Conservation (phyloP, 129 eudicot genomes). For the Escallonia herrerae region DNA sequence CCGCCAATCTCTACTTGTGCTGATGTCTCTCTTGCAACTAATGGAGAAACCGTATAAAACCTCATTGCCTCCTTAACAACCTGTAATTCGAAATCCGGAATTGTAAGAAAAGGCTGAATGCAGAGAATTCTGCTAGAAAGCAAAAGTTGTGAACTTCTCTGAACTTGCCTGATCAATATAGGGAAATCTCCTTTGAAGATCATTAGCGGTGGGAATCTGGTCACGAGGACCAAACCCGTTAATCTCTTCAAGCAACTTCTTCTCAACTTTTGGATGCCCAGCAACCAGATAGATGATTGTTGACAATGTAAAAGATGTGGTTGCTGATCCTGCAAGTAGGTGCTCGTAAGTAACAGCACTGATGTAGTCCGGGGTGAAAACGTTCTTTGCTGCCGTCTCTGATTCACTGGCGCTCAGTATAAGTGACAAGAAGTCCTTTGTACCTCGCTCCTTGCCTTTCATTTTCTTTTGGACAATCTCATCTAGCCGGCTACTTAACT, state of each 20-base stretch:
- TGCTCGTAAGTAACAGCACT: slow-evolving; percentile 90
- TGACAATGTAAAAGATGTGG: slow-evolving; percentile 82
- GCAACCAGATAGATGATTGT: slow-evolving; percentile 60
- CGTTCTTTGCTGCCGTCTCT: slow-evolving; percentile 34
- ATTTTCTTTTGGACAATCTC: slow-evolving; percentile 54
- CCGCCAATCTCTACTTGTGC: slow-evolving; percentile 78
- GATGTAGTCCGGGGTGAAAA: slow-evolving; percentile 68
- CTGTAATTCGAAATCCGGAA: slow-evolving; percentile 25
- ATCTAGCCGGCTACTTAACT: slow-evolving; percentile 49
- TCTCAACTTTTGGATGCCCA: slow-evolving; percentile 77
- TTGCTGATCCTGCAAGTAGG: slow-evolving; percentile 87
- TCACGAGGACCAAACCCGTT: slow-evolving; percentile 67
- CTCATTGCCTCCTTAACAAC: slow-evolving; percentile 95
- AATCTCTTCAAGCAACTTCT: slow-evolving; percentile 70
- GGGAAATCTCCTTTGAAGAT: slow-evolving; percentile 75
- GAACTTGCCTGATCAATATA: slow-evolving; percentile 70
- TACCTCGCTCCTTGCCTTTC: slow-evolving; percentile 28
- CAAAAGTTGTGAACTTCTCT: slow-evolving; percentile 1
- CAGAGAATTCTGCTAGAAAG: background rate
- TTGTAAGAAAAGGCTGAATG: too few relatives aligned
- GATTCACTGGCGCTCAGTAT: slow-evolving; percentile 67
- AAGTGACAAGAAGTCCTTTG: slow-evolving; percentile 76
- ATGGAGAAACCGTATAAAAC: slow-evolving; percentile 68
- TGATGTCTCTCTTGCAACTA: slow-evolving; percentile 90
- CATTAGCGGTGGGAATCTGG: slow-evolving; percentile 60